phyloP scores from a whole-genome alignment of 2,329 filamentous ascomycete species.

The Graphilbum sp. region DNA sequence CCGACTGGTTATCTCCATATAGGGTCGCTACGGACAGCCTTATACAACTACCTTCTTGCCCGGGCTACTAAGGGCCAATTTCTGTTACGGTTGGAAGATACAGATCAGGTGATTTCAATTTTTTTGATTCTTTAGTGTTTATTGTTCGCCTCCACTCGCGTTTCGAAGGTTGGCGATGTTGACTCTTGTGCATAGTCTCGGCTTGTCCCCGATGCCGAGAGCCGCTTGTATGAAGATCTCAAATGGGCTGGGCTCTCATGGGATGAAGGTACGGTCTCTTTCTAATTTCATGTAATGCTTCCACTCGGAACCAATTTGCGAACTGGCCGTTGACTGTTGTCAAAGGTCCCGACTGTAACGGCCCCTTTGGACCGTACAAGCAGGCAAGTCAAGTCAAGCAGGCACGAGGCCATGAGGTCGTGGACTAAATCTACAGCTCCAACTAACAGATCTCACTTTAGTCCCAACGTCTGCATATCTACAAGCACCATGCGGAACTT shows the following conservation, averaged over 20 bases:
- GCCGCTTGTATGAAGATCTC: conserved; percentile 61
- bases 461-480: conserved; percentile 64
- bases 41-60: conserved; percentile 93
- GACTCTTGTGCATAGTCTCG: conserved; percentile 44
- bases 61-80: conserved; percentile 81
- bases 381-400: conserved; percentile 44
- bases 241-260: conserved; percentile 79
- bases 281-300: too few species aligned
- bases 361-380: conserved; percentile 70
- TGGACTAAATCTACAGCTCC: too few species aligned
- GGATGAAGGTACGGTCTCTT: conserved; percentile 56
- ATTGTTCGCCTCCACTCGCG: too few species aligned
- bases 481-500: conserved; percentile 51
- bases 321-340: conserved; percentile 4
- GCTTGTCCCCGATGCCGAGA: conserved; percentile 64
- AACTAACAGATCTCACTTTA: conserved; percentile 20
- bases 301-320: too few species aligned
- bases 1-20: conserved; percentile 89
- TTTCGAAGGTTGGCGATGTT: not conserved
- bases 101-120: conserved; percentile 51
- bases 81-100: conserved; percentile 83
- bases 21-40: conserved; percentile 75
- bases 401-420: not conserved
- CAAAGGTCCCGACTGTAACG: conserved; percentile 61
- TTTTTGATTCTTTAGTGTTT: too few species aligned